Conservation (phyloP, 441 rosid species). For the Populus hybrid region DNA sequence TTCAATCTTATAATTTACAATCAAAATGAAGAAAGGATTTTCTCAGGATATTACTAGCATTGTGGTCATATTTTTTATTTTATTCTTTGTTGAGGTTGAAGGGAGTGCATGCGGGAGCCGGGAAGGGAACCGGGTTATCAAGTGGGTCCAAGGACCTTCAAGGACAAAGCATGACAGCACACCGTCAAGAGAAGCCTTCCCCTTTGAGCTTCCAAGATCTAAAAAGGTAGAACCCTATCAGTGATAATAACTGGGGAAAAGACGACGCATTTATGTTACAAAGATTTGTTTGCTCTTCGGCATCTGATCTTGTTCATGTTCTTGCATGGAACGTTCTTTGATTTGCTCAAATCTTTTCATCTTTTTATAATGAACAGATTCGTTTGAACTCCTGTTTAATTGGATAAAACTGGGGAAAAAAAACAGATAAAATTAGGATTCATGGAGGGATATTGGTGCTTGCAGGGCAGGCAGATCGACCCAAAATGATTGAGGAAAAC, state of each 20-base stretch:
- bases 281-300: neutral
- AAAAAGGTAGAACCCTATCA: neutral
- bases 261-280: neutral
- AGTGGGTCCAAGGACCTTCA: too few relatives aligned
- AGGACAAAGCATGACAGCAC: neutral
- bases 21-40: too few relatives aligned
- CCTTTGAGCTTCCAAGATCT: neutral
- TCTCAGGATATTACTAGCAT: too few relatives aligned
- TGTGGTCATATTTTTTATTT: too few relatives aligned
- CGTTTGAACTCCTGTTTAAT: neutral
- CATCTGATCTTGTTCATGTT: neutral
- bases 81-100: too few relatives aligned
- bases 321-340: neutral
- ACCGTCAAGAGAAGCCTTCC: neutral
- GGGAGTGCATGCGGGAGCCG: too few relatives aligned
- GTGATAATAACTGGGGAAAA: neutral
- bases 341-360: neutral
- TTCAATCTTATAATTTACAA: too few relatives aligned
- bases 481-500: neutral
- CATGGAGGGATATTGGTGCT: neutral
- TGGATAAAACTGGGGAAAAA: accelerated
- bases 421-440: neutral
- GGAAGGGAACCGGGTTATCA: too few relatives aligned
- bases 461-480: neutral
- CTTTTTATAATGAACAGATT: neutral